phyloP scores from a whole-genome alignment of 768 basidiomycete species.

The Mycena rosella region DNA sequence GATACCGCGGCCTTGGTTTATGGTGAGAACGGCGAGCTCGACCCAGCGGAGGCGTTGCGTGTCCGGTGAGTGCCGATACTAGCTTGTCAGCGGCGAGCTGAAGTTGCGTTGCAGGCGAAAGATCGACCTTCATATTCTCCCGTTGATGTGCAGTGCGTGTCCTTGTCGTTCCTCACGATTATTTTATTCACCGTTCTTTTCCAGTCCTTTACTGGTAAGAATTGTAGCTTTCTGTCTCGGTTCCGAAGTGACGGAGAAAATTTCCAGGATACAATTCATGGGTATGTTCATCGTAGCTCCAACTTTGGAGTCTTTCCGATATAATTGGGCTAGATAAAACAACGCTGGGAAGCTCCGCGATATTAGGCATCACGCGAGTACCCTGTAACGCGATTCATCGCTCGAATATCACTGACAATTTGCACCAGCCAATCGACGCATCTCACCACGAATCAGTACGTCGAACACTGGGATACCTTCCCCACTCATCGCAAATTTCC shows the following conservation, averaged over 20 bases:
- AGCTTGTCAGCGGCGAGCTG: neutral
- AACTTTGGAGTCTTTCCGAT: neutral
- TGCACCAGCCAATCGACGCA: conserved; percentile 64
- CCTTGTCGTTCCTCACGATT: neutral
- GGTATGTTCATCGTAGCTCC: conserved; percentile 40
- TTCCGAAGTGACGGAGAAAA: no score
- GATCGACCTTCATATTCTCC: conserved; percentile 81
- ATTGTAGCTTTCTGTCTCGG: no score
- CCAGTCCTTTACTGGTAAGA: conserved; percentile 69
- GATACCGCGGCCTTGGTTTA: conserved; percentile 73
- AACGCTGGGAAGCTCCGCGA: neutral
- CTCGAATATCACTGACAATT: conserved; percentile 27
- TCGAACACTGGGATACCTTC: conserved; percentile 31
- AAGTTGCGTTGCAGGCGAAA: conserved; percentile 61
- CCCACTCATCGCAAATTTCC: neutral
- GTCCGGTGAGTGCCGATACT: conserved; percentile 57
- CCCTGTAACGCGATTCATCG: no score
- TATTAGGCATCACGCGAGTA: conserved; percentile 36
- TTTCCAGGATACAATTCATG: conserved; percentile 80
- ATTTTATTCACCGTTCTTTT: neutral
- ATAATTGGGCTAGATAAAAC: neutral
- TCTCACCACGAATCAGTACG: conserved; percentile 73
- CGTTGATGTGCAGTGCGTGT: conserved; percentile 82
- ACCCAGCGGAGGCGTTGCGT: conserved; percentile 64
- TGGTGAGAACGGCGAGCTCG: conserved; percentile 57